Evolutionary conservation across 2,329 filamentous ascomycete species (phyloP), one percentile per base, ranked within the genome.

Genomic region (Rhynchosporium graminicola): DNA sequence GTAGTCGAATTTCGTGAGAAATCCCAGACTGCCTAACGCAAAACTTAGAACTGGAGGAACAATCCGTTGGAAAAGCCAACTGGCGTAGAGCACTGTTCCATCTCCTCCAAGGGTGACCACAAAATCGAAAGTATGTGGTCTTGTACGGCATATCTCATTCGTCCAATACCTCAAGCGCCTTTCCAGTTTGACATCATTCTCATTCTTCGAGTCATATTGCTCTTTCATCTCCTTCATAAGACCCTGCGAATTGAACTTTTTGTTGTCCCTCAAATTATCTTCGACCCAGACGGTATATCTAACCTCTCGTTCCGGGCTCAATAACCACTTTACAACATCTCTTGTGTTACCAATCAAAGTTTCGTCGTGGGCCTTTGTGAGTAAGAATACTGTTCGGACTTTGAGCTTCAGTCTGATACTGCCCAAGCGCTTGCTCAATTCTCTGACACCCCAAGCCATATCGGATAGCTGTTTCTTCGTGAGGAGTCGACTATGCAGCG

Each of bases 1-100:
- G 75, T 93, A 99, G 75, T 98, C 93, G 74, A 98, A 98, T 73
- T 97, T 97, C 31, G 95, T 98, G 68, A 99, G 79, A 73, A 99
- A 99, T 0, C 95, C 95, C 4, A 99, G 80, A 29, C 93, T 97
- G 8, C 95, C 95, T 9, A 98, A 80, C 0, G 92, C 86, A 75
- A 99, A 98, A 65, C 92, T 94, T 65, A 99, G 80, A 0, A 97
- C 92, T 0, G 95, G 95, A 5, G 95, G 95, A 0, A 98, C 94
- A 52, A 98, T 90, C 47, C 91, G 87, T 78, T 99, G 95, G 75
- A 99, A 99, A 1, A 99, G 81, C 93, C 94, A 98, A 73, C 92
- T 96, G 3, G 94, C 91, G 73, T 97, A 98, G 10, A 99, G 80
- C 6, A 99, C 94, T 0, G 95, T 99, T n/a, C 95, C 95, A 74